These are phyloP conservation scores for Dryadomyces quercivorus DNA, from an alignment of 2,329 filamentous ascomycete genomes.

Conservation along the genomic window DNA sequence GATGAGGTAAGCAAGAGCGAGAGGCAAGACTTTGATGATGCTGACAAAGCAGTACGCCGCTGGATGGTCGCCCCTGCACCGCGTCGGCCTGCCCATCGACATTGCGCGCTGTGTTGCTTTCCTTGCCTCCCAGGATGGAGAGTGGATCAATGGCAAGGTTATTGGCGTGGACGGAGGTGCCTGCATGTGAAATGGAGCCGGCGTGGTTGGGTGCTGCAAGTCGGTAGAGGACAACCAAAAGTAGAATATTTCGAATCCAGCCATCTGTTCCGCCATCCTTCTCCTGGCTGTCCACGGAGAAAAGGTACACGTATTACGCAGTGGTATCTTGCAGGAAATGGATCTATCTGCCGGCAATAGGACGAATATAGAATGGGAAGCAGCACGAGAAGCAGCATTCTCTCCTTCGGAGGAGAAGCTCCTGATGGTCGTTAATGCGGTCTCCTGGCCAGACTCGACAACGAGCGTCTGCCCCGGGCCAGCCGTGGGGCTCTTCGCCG, in stretches of 20 bases:
- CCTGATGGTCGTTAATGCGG: background rate
- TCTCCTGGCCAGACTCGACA: too few relatives aligned
- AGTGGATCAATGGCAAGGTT: constrained; percentile 28
- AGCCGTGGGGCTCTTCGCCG: too few relatives aligned
- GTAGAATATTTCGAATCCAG: background rate
- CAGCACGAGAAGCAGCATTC: too few relatives aligned
- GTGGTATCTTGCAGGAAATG: too few relatives aligned
- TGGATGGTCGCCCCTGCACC: constrained; percentile 21
- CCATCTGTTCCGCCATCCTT: too few relatives aligned
- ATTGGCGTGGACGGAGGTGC: constrained; percentile 16
- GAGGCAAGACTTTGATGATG: background rate
- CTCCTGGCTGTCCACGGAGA: too few relatives aligned
- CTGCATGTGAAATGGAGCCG: constrained; percentile 10
- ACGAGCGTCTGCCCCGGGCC: too few relatives aligned
- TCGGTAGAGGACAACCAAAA: background rate
- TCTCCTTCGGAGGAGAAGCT: too few relatives aligned
- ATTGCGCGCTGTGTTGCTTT: constrained; percentile 21
- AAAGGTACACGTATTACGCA: too few relatives aligned
- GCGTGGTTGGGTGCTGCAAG: background rate
- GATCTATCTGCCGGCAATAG: too few relatives aligned
- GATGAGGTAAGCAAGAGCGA: constrained; percentile 10
- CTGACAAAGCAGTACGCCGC: constrained; percentile 19
- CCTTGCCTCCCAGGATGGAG: constrained; percentile 20
- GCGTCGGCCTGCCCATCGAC: constrained; percentile 21
- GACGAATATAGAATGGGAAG: too few relatives aligned